Conservation (phyloP, 805 yeast species). For the Ogataea angusta region DNA sequence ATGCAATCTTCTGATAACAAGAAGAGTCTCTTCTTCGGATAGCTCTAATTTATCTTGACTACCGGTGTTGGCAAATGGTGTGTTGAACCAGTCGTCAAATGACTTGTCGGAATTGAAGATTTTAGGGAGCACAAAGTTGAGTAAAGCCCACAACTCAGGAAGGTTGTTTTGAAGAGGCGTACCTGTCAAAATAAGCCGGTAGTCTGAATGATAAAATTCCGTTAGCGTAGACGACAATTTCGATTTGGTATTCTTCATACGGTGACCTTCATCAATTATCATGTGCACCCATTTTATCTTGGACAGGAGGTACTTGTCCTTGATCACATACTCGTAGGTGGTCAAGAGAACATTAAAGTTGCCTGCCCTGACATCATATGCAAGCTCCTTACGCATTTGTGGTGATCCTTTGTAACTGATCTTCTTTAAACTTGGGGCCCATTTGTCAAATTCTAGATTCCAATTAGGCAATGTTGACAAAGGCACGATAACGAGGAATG, state of each 20-base stretch:
- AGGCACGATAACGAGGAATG: constrained; percentile 78
- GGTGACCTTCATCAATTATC: constrained; percentile 90
- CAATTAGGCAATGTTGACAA: constrained; percentile 81
- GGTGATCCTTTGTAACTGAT: constrained; percentile 79
- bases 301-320: constrained; percentile 67
- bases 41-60: constrained; percentile 75
- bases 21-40: constrained; percentile 81
- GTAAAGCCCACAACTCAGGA: constrained; percentile 82
- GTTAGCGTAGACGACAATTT: constrained; percentile 70
- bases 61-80: constrained; percentile 85
- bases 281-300: constrained; percentile 78
- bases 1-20: constrained; percentile 80
- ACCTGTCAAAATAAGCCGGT: constrained; percentile 81
- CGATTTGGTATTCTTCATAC: constrained; percentile 79
- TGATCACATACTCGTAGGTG: constrained; percentile 77
- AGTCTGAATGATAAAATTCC: constrained; percentile 67
- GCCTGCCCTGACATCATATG: constrained; percentile 60
- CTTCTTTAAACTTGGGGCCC: constrained; percentile 79
- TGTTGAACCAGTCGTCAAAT: constrained; percentile 87
- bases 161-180: constrained; percentile 82
- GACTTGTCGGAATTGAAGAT: constrained; percentile 83
- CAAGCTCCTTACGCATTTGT: constrained; percentile 62
- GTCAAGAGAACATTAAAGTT: constrained; percentile 75
- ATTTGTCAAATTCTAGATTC: constrained; percentile 81
- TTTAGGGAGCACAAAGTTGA: constrained; percentile 79